These are phyloP conservation scores for Plenodomus tracheiphilus DNA, from an alignment of 2,329 filamentous ascomycete species.

Conservation along the genomic window DNA sequence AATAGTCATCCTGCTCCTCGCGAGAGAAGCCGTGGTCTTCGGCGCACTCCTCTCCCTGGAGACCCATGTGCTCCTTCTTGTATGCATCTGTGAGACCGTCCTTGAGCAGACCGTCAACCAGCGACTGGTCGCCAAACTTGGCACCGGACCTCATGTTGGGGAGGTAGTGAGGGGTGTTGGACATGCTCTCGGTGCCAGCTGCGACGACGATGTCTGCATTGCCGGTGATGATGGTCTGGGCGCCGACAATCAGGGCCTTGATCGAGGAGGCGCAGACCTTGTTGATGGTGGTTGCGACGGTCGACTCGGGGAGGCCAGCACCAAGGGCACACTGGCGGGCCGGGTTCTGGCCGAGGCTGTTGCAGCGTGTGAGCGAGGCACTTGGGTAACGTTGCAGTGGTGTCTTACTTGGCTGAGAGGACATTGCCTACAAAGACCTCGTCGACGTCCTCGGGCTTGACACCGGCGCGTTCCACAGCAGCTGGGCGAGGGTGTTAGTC, in stretches of 20 bases:
- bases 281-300: constrained; percentile 92
- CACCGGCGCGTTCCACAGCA: constrained; percentile 82
- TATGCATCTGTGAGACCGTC: constrained; percentile 95
- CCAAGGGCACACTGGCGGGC: constrained; percentile 91
- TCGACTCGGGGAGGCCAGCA: constrained; percentile 79
- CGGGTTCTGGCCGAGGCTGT: constrained; percentile 90
- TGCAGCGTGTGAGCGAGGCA: constrained; percentile 1
- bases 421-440: constrained; percentile 99
- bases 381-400: not conserved
- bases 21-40: constrained; percentile 78
- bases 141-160: constrained; percentile 81
- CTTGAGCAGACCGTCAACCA: constrained; percentile 90
- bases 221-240: constrained; percentile 96
- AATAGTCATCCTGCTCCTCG: constrained; percentile 91
- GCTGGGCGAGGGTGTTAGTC: constrained; percentile 46
- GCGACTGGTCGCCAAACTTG: constrained; percentile 89
- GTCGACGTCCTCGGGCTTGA: constrained; percentile 88
- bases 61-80: constrained; percentile 95
- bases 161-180: constrained; percentile 94
- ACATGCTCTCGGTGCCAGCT: constrained; percentile 97
- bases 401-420: constrained; percentile 82
- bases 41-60: constrained; percentile 90
- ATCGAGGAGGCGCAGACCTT: constrained; percentile 97
- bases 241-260: constrained; percentile 92
- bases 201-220: constrained; percentile 92